These are phyloP conservation scores for Metschnikowia picachoensis DNA, from an alignment of 805 yeast species.

Conservation along the genomic window DNA sequence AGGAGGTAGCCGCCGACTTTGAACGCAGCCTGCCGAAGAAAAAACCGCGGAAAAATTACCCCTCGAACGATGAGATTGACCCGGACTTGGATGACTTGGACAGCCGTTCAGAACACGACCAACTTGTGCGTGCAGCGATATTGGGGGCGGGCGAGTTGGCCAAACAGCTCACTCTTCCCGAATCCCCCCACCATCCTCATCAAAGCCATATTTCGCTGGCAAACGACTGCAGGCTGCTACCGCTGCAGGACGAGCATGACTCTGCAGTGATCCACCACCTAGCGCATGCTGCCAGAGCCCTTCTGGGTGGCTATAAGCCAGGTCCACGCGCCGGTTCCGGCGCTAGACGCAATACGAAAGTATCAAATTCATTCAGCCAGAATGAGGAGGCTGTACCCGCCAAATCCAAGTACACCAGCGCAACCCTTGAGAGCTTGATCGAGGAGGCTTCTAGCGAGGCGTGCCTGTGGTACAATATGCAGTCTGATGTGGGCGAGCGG, in stretches of 20 bases:
- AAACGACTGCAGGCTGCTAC: constrained; percentile 2
- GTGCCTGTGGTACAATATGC: constrained; percentile 33
- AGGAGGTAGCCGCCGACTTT: constrained; percentile 20
- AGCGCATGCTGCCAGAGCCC: constrained; percentile 28
- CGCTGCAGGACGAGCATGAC: neutral
- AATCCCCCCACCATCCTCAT: neutral
- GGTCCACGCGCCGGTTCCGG: neutral
- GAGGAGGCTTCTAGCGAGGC: constrained; percentile 36
- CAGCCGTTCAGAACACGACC: constrained; percentile 50
- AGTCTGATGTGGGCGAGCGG: constrained; percentile 14
- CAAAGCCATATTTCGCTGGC: neutral
- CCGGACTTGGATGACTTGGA: constrained; percentile 38
- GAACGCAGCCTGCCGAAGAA: constrained; percentile 14
- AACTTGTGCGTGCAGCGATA: constrained; percentile 66
- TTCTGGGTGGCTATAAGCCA: constrained; percentile 11
- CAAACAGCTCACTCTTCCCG: constrained; percentile 29
- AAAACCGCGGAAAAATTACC: constrained; percentile 9
- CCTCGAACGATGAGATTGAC: constrained; percentile 25
- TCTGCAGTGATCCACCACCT: constrained; percentile 26
- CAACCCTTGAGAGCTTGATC: constrained; percentile 30
- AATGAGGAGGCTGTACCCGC: constrained; percentile 1
- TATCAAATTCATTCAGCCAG: neutral
- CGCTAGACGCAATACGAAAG: neutral
- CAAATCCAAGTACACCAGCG: constrained; percentile 23
- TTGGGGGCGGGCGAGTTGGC: constrained; percentile 65